Conservation (phyloP, 2,329 filamentous ascomycete species). For the Plectosphaerella plurivora region DNA sequence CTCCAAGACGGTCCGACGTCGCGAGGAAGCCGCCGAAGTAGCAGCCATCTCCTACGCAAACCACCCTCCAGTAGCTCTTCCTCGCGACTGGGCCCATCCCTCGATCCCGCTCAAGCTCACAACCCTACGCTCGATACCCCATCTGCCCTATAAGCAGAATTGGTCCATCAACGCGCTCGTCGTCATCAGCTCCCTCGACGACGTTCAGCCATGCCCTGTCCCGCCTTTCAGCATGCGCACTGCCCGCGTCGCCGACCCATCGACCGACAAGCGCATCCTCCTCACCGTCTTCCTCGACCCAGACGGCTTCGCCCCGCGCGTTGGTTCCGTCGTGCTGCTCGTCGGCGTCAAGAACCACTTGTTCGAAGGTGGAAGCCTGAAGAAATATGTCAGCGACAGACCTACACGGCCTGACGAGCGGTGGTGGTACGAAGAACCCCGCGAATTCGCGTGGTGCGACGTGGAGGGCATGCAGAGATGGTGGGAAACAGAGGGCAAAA, state of each 20-base stretch:
- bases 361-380: conserved; percentile 43
- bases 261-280: conserved; percentile 46
- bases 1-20: conserved; percentile 11
- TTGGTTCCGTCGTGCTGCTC: conserved; percentile 47
- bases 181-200: conserved; percentile 42
- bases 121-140: conserved; percentile 41
- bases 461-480: conserved; percentile 37
- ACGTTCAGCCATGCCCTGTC: conserved; percentile 42
- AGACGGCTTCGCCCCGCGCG: conserved; percentile 36
- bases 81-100: conserved; percentile 35
- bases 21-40: neutral
- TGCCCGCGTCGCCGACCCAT: conserved; percentile 46
- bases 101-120: conserved; percentile 47
- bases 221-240: conserved; percentile 47
- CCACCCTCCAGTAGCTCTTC: conserved; percentile 25
- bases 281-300: conserved; percentile 52
- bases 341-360: conserved; percentile 54
- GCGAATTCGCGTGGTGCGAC: conserved; percentile 44
- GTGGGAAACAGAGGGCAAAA: conserved; percentile 28
- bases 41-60: neutral
- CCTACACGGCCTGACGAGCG: conserved; percentile 20
- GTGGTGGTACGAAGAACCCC: conserved; percentile 51
- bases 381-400: conserved; percentile 38
- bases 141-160: conserved; percentile 52
- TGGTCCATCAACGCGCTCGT: conserved; percentile 53